Conservation (phyloP, 2,329 filamentous ascomycete species). For the Sclerotinia spermophila region DNA sequence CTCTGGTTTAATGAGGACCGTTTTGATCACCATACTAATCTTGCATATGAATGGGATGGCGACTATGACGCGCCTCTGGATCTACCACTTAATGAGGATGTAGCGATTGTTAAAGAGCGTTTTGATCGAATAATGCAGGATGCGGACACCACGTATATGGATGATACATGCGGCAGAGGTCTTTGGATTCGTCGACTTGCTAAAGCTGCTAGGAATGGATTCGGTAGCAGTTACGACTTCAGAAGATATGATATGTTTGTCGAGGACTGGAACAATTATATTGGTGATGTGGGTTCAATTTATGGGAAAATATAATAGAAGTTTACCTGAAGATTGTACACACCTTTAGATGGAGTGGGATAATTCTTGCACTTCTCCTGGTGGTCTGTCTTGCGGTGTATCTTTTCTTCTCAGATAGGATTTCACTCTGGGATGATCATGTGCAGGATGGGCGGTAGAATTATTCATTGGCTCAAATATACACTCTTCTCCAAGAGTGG, state of each 20-base stretch:
- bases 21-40: background rate
- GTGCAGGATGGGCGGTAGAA: background rate
- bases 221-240: background rate
- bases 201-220: background rate
- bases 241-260: background rate
- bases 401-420: background rate
- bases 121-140: background rate
- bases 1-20: background rate
- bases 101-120: background rate
- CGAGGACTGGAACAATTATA: background rate
- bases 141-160: background rate
- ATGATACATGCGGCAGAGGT: background rate
- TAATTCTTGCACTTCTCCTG: too few species aligned
- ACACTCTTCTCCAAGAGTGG: background rate
- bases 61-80: background rate
- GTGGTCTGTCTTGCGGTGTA: background rate
- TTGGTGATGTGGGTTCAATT: constrained; percentile 39
- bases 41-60: background rate
- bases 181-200: background rate
- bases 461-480: background rate
- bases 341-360: background rate
- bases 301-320: background rate
- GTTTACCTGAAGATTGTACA: background rate
- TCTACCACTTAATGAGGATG: background rate
- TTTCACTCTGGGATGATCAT: background rate